Base-by-base conservation (phyloP, 768 basidiomycete genomes). In the Mycena crocata region DNA sequence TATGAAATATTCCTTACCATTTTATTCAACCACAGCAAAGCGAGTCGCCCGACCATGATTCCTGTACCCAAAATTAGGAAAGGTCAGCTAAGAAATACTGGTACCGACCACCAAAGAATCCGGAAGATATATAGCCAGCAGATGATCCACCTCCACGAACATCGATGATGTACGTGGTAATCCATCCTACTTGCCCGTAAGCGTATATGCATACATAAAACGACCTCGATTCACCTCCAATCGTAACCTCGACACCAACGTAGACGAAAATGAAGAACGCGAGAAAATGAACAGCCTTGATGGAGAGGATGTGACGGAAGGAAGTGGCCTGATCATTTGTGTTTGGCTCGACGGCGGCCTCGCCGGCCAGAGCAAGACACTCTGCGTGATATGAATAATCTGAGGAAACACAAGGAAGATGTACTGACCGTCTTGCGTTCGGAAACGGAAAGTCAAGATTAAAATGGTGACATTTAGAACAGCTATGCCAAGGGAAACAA, bases 211-310 rank as follows among this genome's bases (percentile, higher is more conserved):
- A 14, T 15, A 13, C 24, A 39, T 54, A 26, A 26, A 32, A 50
- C 42, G 26, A 21, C 8, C 7, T 17, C 5, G 23, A 62, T 17
- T 12, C 34, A 83, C 85, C 85, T 63, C 85, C 86, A 56, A 85
- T 82, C 0, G 85, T 87, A 0, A 91, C 89, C 70, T 92, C 91
- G 2, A 89, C 85, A 14, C 91, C 91, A 24, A 92, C 89, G 70
- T 92, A 92, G 0, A 91, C 83, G 13, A 91, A 79, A 57, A 86
- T 83, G 71, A 90, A 92, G 68, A 89, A 77, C 0, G 91, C 89
- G 6, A 92, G 78, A 19, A 88, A 76, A 67, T 92, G 90, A 1
- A 92, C 89, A 0, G 83, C 81, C 61, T 81, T 85, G 50, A 83
- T 79, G 2, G 73, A 64, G 54, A 91, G 69, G 60, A 91, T 88